These are phyloP conservation scores for Fragilariopsis cylindrus DNA, from an alignment of 108 stramenopile genomes.

Conservation along the genomic window DNA sequence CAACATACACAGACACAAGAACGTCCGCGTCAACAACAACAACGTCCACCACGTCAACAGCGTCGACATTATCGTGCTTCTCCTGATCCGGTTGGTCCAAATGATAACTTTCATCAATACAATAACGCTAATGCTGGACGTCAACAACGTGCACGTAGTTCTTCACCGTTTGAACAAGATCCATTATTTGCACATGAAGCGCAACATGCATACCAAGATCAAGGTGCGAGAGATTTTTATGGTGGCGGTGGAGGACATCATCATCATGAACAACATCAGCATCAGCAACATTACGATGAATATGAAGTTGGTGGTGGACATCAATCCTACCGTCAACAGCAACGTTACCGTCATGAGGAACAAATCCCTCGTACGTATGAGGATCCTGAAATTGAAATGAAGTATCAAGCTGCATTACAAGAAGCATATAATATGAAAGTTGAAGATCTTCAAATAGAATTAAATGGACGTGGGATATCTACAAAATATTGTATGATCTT, in stretches of 20 bases:
- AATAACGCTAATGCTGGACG: background rate
- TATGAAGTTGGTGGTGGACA: constrained; percentile 17
- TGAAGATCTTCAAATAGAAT: constrained; percentile 57
- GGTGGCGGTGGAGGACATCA: background rate
- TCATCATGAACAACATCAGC: background rate
- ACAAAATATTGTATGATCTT: constrained; percentile 69
- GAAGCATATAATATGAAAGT: constrained; percentile 56
- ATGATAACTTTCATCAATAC: background rate
- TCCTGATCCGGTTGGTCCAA: constrained; percentile 11
- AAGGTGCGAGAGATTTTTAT: background rate
- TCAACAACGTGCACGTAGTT: background rate
- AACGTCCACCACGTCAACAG: background rate
- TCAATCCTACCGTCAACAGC: background rate
- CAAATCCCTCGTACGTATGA: background rate
- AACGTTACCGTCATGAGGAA: background rate
- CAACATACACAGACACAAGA: background rate
- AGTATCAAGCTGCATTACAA: constrained; percentile 51
- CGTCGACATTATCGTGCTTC: background rate
- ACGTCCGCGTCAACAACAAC: background rate
- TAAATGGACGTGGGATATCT: constrained; percentile 56
- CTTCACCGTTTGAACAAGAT: constrained; percentile 4
- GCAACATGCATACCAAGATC: background rate
- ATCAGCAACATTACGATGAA: constrained; percentile 27
- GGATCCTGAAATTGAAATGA: constrained; percentile 8
- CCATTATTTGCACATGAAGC: constrained; percentile 10